phyloP scores from a whole-genome alignment of 805 yeast species.

The Suhomyces vadensis region DNA sequence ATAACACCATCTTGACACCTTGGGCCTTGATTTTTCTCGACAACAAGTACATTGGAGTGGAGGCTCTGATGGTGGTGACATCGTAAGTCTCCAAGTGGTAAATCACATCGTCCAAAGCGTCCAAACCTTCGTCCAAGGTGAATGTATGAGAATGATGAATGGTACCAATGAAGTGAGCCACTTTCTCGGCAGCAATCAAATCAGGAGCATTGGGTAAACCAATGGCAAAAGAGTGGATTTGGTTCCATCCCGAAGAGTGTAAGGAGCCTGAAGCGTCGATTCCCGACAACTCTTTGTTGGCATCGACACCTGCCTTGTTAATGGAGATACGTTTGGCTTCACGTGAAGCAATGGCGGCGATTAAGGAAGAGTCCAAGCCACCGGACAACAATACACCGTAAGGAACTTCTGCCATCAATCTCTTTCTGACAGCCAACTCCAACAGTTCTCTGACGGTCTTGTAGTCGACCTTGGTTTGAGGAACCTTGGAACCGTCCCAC shows the following conservation, averaged over 20 bases:
- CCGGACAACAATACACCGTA: slow-evolving; percentile 97
- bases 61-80: slow-evolving; percentile 98
- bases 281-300: slow-evolving; percentile 79
- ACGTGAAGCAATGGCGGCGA: slow-evolving; percentile 95
- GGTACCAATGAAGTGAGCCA: slow-evolving; percentile 93
- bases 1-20: slow-evolving; percentile 98
- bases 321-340: slow-evolving; percentile 80
- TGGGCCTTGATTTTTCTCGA: slow-evolving; percentile 98
- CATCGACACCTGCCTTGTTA: slow-evolving; percentile 53
- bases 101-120: slow-evolving; percentile 91
- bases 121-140: slow-evolving; percentile 95
- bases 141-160: slow-evolving; percentile 97
- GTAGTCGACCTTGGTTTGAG: slow-evolving; percentile 75
- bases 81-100: slow-evolving; percentile 96
- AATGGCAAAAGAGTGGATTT: slow-evolving; percentile 92
- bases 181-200: slow-evolving; percentile 92
- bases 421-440: slow-evolving; percentile 96
- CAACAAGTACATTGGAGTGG: slow-evolving; percentile 97
- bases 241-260: slow-evolving; percentile 73
- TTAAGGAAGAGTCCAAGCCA: slow-evolving; percentile 94
- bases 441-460: slow-evolving; percentile 71
- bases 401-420: slow-evolving; percentile 99
- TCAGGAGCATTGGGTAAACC: slow-evolving; percentile 99
- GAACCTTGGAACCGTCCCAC: slow-evolving; percentile 84
- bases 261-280: slow-evolving; percentile 87